Evolutionary conservation across 306 rosid species (phyloP).

Genomic region (Pterocarpus santalinus): DNA sequence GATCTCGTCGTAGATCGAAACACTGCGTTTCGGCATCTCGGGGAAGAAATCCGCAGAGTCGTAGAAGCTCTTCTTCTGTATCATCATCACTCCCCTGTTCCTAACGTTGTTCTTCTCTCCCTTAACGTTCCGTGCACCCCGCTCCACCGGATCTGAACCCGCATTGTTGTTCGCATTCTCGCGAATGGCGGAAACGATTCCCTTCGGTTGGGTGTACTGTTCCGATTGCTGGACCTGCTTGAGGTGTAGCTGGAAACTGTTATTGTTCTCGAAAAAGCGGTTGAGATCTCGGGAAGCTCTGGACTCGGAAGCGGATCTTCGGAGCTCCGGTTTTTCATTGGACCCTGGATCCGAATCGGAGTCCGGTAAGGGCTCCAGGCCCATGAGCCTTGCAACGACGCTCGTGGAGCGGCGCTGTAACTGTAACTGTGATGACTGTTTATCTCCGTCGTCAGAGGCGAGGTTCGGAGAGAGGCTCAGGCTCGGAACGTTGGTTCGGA

Average conservation of each 20-base stretch:
- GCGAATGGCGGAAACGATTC: neutral
- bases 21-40: conserved; percentile 67
- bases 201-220: neutral
- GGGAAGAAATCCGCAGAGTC: conserved; percentile 87
- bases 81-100: conserved; percentile 60
- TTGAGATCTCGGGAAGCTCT: conserved; percentile 74
- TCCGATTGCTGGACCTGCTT: conserved; percentile 53
- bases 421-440: conserved; percentile 47
- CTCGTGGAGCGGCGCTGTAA: conserved; percentile 38
- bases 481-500: conserved; percentile 53
- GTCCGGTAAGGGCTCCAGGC: conserved; percentile 70
- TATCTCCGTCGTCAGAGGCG: conserved; percentile 50
- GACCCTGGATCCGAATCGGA: conserved; percentile 55
- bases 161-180: neutral
- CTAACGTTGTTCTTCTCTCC: conserved; percentile 13
- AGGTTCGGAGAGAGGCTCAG: neutral
- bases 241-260: conserved; percentile 49
- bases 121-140: neutral
- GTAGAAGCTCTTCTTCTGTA: conserved; percentile 81
- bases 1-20: conserved; percentile 67
- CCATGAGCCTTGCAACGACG: conserved; percentile 93
- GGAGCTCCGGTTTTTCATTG: conserved; percentile 63
- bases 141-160: conserved; percentile 4
- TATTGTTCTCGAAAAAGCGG: conserved; percentile 61
- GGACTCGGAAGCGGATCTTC: conserved; percentile 94